Evolutionary conservation across 2,329 filamentous ascomycete genomes (phyloP).

Genomic region (Nigrograna mackinnonii): DNA sequence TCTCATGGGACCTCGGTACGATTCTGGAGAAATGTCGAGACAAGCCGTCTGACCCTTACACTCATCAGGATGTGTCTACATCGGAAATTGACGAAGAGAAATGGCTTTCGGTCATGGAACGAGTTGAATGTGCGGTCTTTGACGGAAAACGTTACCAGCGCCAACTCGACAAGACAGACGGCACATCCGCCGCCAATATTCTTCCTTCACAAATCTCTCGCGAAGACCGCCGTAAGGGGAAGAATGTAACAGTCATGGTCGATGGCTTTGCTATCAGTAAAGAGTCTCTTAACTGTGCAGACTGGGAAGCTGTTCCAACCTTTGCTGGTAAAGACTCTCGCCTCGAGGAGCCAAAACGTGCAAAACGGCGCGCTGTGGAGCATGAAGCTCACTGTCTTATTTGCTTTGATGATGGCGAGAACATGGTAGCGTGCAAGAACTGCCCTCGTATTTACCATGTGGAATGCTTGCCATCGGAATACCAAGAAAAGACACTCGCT

Average conservation of each 20-base stretch:
- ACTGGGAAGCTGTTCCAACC: constrained; percentile 63
- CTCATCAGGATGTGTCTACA: constrained; percentile 30
- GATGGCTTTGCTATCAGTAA: constrained; percentile 61
- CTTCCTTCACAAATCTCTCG: constrained; percentile 45
- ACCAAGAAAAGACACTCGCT: constrained; percentile 46
- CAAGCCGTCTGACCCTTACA: constrained; percentile 48
- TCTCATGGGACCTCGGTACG: constrained; percentile 60
- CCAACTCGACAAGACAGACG: constrained; percentile 29
- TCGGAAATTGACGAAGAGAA: constrained; percentile 55
- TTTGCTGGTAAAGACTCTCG: constrained; percentile 59
- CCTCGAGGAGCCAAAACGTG: constrained; percentile 52
- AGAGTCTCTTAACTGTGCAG: constrained; percentile 55
- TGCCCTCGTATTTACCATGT: constrained; percentile 61
- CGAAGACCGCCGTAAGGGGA: constrained; percentile 56
- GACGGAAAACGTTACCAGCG: constrained; percentile 57
- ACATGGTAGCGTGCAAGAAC: constrained; percentile 51
- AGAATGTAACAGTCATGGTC: constrained; percentile 62
- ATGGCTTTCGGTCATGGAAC: constrained; percentile 61
- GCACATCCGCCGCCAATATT: constrained; percentile 35
- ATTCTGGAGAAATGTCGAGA: constrained; percentile 60
- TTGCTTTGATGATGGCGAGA: constrained; percentile 50
- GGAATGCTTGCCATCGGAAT: constrained; percentile 50
- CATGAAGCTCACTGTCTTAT: constrained; percentile 58
- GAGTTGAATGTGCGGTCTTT: constrained; percentile 61
- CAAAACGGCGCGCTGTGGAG: constrained; percentile 51